A percentile compares a stretch with the other conserved stretches of the same genome.
Conservation (phyloP, 2,329 filamentous ascomycete genomes). For the Cryphonectria japonica region DNA sequence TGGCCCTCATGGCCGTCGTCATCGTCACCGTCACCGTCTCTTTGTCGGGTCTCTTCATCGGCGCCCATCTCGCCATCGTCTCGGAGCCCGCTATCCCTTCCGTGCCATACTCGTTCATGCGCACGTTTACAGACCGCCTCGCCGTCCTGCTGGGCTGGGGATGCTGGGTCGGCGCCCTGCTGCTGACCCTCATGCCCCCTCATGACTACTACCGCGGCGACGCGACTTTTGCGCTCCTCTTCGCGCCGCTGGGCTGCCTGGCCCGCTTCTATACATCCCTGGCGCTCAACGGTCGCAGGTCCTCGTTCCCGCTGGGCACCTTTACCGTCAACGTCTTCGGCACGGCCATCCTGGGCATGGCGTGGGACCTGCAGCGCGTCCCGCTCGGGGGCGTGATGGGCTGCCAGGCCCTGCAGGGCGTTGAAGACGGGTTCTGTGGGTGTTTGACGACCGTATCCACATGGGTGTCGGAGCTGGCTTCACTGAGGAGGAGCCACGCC, state of each 20-base stretch:
- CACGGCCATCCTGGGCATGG: slow-evolving; percentile 73
- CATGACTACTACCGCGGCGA: slow-evolving; percentile 73
- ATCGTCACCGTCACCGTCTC: slow-evolving; percentile 73
- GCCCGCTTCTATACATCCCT: slow-evolving; percentile 73
- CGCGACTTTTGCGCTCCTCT: slow-evolving; percentile 76
- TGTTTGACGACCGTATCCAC: slow-evolving; percentile 70
- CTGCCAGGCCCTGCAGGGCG: slow-evolving; percentile 65
- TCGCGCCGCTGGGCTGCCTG: slow-evolving; percentile 81
- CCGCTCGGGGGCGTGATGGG: slow-evolving; percentile 57
- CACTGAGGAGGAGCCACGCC: slow-evolving; percentile 52
- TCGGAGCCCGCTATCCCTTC: slow-evolving; percentile 63
- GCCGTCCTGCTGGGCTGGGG: slow-evolving; percentile 69
- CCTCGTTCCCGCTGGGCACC: slow-evolving; percentile 81
- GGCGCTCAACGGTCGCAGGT: slow-evolving; percentile 67
- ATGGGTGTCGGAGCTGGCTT: slow-evolving; percentile 64
- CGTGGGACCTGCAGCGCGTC: slow-evolving; percentile 77
- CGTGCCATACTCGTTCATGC: slow-evolving; percentile 59
- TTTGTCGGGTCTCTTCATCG: slow-evolving; percentile 69
- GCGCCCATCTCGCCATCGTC: slow-evolving; percentile 73
- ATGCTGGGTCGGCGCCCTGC: slow-evolving; percentile 76
- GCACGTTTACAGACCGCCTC: slow-evolving; percentile 65
- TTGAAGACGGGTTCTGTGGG: slow-evolving; percentile 71
- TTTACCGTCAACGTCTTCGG: slow-evolving; percentile 82
- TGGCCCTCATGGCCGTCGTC: slow-evolving; percentile 78
- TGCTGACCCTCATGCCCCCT: slow-evolving; percentile 74